Evolutionary conservation across 345 rosid genomes (phyloP).

Genomic region (Capsella bursapastoris): DNA sequence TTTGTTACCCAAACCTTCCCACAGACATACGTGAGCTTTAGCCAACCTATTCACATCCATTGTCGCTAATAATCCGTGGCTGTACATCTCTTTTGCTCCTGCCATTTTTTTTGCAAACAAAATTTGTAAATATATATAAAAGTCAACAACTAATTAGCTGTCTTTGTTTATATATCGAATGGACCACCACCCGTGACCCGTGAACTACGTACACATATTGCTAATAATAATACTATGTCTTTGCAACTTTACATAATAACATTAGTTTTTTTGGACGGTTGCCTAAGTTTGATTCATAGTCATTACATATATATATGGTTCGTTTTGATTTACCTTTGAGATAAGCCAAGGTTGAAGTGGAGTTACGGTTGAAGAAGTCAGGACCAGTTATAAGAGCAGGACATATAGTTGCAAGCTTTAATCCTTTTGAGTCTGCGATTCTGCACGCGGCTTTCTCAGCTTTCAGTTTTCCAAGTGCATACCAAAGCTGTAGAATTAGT

Average conservation of each 20-base stretch:
- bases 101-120: background rate
- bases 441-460: conserved; percentile 73
- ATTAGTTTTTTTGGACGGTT: conserved; percentile 21
- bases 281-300: conserved; percentile 11
- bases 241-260: conserved; percentile 15
- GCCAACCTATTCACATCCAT: conserved; percentile 66
- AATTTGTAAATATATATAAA: background rate
- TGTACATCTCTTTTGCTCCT: conserved; percentile 60
- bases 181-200: conserved; percentile 19
- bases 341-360: conserved; percentile 76
- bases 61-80: conserved; percentile 62
- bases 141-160: conserved; percentile 31
- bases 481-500: conserved; percentile 63
- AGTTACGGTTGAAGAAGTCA: conserved; percentile 54
- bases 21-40: conserved; percentile 66
- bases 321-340: conserved; percentile 45
- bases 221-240: background rate
- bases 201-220: conserved; percentile 27
- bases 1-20: conserved; percentile 59
- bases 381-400: conserved; percentile 76
- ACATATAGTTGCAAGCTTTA: conserved; percentile 63
- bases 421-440: conserved; percentile 58
- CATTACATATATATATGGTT: background rate
- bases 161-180: conserved; percentile 29
- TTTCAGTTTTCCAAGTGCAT: conserved; percentile 87